A percentile compares a stretch with the other conserved stretches of the same genome.
These are phyloP conservation scores for Mucor lusitanicus DNA, from an alignment of 371 early-diverging fungal genomes.

Conservation along the genomic window DNA sequence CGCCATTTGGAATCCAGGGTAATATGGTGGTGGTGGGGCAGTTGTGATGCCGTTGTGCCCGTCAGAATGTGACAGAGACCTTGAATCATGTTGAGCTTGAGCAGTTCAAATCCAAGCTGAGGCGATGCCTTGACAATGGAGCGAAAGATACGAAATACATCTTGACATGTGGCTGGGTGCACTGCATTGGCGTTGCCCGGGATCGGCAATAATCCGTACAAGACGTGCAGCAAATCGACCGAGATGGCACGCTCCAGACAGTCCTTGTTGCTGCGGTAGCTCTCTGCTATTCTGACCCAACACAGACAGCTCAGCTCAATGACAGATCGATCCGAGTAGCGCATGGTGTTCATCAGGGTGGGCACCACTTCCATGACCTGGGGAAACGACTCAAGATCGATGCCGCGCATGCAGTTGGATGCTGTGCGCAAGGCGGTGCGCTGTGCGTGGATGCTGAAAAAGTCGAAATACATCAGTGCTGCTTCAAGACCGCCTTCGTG, in stretches of 20 bases:
- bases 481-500: conserved; percentile 80
- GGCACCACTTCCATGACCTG: conserved; percentile 74
- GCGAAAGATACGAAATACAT: conserved; percentile 64
- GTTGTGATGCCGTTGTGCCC: conserved; percentile 32
- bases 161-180: conserved; percentile 58
- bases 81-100: conserved; percentile 59
- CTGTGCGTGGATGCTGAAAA: conserved; percentile 87
- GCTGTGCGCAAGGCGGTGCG: conserved; percentile 81
- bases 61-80: conserved; percentile 62
- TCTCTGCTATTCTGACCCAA: conserved; percentile 66
- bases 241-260: conserved; percentile 57
- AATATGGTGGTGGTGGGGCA: conserved; percentile 14
- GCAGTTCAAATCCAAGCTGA: conserved; percentile 52
- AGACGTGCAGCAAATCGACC: conserved; percentile 43
- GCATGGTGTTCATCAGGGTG: conserved; percentile 68
- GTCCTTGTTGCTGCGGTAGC: conserved; percentile 55
- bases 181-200: conserved; percentile 43
- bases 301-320: conserved; percentile 73
- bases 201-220: conserved; percentile 45
- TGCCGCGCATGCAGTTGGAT: conserved; percentile 74
- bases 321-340: conserved; percentile 71
- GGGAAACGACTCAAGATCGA: conserved; percentile 56
- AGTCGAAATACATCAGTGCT: conserved; percentile 86
- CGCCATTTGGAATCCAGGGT: conserved; percentile 44
- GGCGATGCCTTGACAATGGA: conserved; percentile 66